phyloP scores from a whole-genome alignment of 768 basidiomycete genomes.

The Suillus discolor region DNA sequence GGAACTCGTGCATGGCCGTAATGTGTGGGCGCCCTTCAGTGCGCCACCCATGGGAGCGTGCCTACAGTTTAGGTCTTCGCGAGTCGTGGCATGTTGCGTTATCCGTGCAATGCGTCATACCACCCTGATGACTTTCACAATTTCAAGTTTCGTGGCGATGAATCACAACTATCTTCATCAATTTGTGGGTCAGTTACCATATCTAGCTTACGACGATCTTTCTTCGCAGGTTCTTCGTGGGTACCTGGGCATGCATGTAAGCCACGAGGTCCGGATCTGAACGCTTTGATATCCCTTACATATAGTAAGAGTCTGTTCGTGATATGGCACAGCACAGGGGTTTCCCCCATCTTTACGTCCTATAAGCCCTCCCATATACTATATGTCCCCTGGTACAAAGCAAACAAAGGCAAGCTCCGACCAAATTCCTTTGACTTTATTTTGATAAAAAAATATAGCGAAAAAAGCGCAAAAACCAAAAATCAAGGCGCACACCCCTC shows the following conservation, averaged over 20 bases:
- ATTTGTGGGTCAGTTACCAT: not conserved
- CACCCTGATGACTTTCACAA: no score
- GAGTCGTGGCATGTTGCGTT: not conserved
- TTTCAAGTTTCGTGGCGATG: no score
- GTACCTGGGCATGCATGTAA: not conserved
- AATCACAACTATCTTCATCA: not conserved
- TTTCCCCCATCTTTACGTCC: not conserved
- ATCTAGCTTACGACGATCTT: not conserved
- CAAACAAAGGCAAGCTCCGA: not conserved
- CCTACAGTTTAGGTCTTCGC: not conserved
- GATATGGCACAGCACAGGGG: conserved; percentile 2
- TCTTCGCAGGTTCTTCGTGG: conserved; percentile 3
- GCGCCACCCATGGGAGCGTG: not conserved
- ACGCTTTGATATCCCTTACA: no score
- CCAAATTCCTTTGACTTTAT: no score
- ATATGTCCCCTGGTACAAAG: not conserved
- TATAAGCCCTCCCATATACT: not conserved
- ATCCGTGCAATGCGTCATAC: not conserved
- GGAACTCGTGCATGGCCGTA: not conserved
- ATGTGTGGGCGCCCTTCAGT: not conserved
- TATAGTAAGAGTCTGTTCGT: not conserved
- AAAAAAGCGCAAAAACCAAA: not conserved
- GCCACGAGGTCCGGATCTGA: no score
- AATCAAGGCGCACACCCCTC: not conserved
- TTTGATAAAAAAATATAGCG: not conserved